Evolutionary conservation across 805 yeast species (phyloP), one percentile per base, ranked within the genome.

Genomic region (Lipomyces yamadae): DNA sequence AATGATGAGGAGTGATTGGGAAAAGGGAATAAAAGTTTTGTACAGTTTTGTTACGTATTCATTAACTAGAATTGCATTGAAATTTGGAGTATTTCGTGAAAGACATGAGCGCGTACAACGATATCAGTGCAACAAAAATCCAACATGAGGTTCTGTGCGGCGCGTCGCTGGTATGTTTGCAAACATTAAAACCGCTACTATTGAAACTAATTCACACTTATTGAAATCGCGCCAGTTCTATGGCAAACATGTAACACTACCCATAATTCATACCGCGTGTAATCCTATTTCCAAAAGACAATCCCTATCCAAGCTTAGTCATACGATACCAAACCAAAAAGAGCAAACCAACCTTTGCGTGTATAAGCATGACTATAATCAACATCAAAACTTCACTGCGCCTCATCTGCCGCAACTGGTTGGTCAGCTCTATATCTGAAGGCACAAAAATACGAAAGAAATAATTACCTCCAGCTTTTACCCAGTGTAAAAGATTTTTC

Each of bases 381-480:
- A 24, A 24, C 30, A 50, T 3, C 52, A 48, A 13, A 56, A 42
- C 24, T 24, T 33, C 32, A 35, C 34, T 34, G 48, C 10, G 54
- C 56, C 15, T 6, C 24, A 42, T 42, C 48, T 24, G 24, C 18
- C 48, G 48, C 61, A 56, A 56, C 33, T 18, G 8, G 18, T n/a
- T 24, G 24, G 33, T n/a, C 13, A 45, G 30, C 24, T 45, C 24
- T 33, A 18, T 30, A 53, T 15, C 34, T 34, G 24, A 13, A n/a
- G n/a, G n/a, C n/a, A n/a, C 15, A 7, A 11, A 29, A 6, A 5
- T 11, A 29, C 4, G 30, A 34, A 11, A 15, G 13, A 13, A n/a
- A 34, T n/a, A 11, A 56, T 6, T 54, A 63, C 63, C 63, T 59
- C 42, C 6, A 48, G 56, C 10, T n/a, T 56, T 8, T 7, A 66